Percentiles rank a stretch among this genome's conserved stretches.
Evolutionary conservation across 495 filamentous ascomycete species (phyloP).

Genomic region (Hypoxylon subgilvum): DNA sequence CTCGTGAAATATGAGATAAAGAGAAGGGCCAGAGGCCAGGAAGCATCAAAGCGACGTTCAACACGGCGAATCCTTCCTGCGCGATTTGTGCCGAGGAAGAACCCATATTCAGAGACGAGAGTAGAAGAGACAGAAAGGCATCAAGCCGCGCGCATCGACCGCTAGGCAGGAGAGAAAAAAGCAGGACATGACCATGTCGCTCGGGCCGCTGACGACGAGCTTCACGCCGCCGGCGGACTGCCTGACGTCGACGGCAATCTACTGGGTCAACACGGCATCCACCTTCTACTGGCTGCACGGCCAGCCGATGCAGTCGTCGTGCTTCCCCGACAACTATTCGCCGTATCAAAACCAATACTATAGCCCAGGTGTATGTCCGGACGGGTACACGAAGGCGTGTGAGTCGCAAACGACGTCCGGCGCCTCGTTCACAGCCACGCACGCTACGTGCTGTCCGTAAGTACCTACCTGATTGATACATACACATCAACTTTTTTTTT

Average conservation of each 20-base stretch:
- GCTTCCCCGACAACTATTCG: conserved; percentile 29
- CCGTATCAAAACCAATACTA: conserved; percentile 34
- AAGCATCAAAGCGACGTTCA: no score
- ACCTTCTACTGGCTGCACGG: conserved; percentile 37
- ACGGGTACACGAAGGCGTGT: conserved; percentile 35
- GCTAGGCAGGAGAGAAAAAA: background rate
- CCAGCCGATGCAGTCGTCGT: conserved; percentile 15
- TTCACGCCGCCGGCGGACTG: conserved; percentile 43
- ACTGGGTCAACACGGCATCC: conserved; percentile 50
- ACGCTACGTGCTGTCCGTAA: conserved; percentile 43
- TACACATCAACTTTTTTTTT: background rate
- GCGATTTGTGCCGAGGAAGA: no score
- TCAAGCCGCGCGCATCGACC: background rate
- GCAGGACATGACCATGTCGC: conserved; percentile 44
- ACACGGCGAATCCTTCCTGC: no score
- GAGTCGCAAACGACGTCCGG: conserved; percentile 7
- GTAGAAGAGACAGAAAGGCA: background rate
- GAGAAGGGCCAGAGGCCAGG: no score
- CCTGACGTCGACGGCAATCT: conserved; percentile 44
- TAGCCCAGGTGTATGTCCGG: conserved; percentile 37
- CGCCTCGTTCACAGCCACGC: conserved; percentile 13
- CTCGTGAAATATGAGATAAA: no score
- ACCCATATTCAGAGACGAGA: no score
- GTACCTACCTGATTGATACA: conserved; percentile 5
- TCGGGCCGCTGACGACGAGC: conserved; percentile 43